These are phyloP conservation scores for Chenopodium album DNA, from an alignment of 148 eudicot species.

Conservation along the genomic window DNA sequence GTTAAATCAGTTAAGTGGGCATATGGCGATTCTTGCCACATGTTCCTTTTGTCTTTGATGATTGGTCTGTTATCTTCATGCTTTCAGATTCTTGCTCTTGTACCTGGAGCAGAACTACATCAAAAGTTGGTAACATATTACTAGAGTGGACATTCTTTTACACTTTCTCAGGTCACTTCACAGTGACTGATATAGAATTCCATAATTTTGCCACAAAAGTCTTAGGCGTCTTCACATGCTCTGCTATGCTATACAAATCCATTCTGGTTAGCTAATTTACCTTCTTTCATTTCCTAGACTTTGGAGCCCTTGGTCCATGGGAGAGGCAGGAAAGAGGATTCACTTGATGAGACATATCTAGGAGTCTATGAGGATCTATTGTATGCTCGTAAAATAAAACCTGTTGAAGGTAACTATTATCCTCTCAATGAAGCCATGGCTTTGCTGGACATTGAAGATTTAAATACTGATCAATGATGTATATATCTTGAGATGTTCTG, in stretches of 20 bases:
- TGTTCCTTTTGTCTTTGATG: neutral
- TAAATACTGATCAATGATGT: neutral
- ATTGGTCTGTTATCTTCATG: neutral
- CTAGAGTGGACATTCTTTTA: neutral
- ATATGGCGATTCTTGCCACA: too few relatives aligned
- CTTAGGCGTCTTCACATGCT: neutral
- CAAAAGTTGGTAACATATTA: neutral
- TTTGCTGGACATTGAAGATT: neutral
- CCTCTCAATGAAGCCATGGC: neutral
- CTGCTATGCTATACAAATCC: neutral
- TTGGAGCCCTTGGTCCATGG: slow-evolving; percentile 86
- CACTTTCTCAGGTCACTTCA: neutral
- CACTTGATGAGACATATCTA: slow-evolving; percentile 76
- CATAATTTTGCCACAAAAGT: slow-evolving; percentile 1
- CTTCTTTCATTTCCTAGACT: slow-evolving; percentile 33
- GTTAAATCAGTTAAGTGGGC: too few relatives aligned
- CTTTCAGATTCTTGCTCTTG: neutral
- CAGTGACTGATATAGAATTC: neutral
- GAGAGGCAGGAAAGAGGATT: slow-evolving; percentile 74
- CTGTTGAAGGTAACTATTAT: slow-evolving; percentile 62
- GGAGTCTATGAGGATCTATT: slow-evolving; percentile 80
- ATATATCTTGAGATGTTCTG: neutral
- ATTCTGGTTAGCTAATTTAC: neutral
- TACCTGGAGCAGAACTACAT: neutral
- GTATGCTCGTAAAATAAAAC: slow-evolving; percentile 85